A percentile compares a stretch with the other conserved stretches of the same genome.
These are phyloP conservation scores for Quercus wislizeni DNA, from an alignment of 306 rosid genomes.

Conservation along the genomic window DNA sequence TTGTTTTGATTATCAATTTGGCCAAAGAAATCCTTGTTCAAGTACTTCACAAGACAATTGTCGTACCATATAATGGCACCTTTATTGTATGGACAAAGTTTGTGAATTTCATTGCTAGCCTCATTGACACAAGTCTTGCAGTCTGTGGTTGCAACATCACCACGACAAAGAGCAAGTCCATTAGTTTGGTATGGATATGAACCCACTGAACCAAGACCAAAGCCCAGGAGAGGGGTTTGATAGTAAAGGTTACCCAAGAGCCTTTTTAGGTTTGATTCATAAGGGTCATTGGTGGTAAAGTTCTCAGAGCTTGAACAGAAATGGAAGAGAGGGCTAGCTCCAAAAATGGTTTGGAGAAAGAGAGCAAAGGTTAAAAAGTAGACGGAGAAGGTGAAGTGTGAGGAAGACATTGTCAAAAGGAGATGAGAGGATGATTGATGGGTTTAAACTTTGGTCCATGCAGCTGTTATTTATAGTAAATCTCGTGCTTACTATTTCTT, in stretches of 20 bases:
- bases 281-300: constrained; percentile 1
- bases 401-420: background rate
- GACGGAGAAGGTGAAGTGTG: background rate
- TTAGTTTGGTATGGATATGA: background rate
- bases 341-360: background rate
- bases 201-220: background rate
- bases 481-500: too few species aligned
- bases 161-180: background rate
- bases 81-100: background rate
- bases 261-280: background rate
- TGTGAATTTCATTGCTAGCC: background rate
- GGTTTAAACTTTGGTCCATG: background rate
- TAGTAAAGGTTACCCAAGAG: background rate
- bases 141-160: background rate
- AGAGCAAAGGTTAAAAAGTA: background rate
- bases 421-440: background rate
- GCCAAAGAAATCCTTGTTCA: background rate
- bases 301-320: constrained; percentile 1
- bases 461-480: too few species aligned
- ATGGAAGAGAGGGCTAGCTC: background rate
- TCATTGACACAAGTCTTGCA: background rate
- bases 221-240: background rate
- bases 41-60: background rate
- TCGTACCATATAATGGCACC: background rate
- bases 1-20: background rate